phyloP scores from a whole-genome alignment of 805 yeast species.

The Ogataea neopini region DNA sequence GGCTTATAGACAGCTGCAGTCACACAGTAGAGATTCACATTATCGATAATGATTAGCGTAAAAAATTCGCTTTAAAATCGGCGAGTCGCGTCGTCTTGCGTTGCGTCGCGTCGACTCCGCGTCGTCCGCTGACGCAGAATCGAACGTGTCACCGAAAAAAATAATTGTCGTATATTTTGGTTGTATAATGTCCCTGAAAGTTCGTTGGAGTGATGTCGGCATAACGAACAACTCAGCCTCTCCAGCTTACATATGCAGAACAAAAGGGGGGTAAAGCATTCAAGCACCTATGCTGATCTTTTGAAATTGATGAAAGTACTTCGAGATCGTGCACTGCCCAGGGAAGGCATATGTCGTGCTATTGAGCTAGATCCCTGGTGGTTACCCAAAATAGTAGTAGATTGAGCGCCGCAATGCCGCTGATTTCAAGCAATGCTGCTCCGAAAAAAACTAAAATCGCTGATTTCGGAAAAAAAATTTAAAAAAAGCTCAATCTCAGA shows the following conservation, averaged over 20 bases:
- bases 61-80: neutral
- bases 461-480: neutral
- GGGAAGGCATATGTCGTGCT: no score
- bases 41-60: conserved; percentile 2
- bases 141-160: no score
- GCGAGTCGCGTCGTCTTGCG: conserved; percentile 3
- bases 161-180: no score
- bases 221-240: no score
- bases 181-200: no score
- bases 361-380: neutral
- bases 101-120: conserved; percentile 4
- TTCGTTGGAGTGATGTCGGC: no score
- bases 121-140: neutral
- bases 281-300: neutral
- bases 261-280: no score
- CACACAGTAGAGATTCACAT: no score
- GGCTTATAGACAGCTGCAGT: neutral
- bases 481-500: neutral
- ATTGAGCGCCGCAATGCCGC: neutral
- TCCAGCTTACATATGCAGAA: no score
- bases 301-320: neutral
- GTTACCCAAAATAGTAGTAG: neutral
- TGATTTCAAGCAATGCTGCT: no score
- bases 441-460: neutral
- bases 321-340: no score